Percentiles rank a stretch among this genome's conserved stretches.
phyloP scores from a whole-genome alignment of 2,329 filamentous ascomycete species.

The Talaromyces funiculosus region DNA sequence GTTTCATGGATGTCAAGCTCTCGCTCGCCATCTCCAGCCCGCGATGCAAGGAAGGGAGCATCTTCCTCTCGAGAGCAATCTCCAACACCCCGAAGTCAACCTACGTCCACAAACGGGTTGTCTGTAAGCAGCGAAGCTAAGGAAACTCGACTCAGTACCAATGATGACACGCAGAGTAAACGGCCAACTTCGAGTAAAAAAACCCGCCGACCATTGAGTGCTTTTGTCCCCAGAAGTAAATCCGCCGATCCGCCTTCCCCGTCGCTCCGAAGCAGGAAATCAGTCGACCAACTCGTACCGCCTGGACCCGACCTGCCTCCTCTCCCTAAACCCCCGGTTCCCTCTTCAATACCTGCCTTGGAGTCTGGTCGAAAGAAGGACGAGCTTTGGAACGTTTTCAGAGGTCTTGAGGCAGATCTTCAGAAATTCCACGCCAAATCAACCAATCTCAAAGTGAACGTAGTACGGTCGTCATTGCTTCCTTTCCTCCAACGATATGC shows the following conservation, averaged over 20 bases:
- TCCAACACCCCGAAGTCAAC: slow-evolving; percentile 16
- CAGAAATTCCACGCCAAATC: slow-evolving; percentile 72
- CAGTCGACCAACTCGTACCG: slow-evolving; percentile 36
- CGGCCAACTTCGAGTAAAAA: slow-evolving; percentile 33
- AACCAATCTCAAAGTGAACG: slow-evolving; percentile 65
- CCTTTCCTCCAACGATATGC: slow-evolving; percentile 71
- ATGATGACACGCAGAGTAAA: slow-evolving; percentile 21
- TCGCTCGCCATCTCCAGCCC: slow-evolving; percentile 12
- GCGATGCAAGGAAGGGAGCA: slow-evolving; percentile 20
- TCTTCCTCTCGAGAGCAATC: slow-evolving; percentile 26
- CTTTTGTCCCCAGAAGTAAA: slow-evolving; percentile 32
- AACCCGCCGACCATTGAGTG: slow-evolving; percentile 36
- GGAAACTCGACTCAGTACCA: slow-evolving; percentile 14
- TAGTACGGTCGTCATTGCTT: slow-evolving; percentile 65
- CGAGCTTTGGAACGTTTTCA: slow-evolving; percentile 64
- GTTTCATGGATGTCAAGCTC: slow-evolving; percentile 46
- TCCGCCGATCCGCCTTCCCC: slow-evolving; percentile 35
- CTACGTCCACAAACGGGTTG: background rate
- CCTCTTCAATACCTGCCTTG: slow-evolving; percentile 42
- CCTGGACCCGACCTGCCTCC: slow-evolving; percentile 20
- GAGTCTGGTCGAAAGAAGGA: slow-evolving; percentile 56
- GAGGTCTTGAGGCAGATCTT: slow-evolving; percentile 62
- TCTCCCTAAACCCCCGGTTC: slow-evolving; percentile 41
- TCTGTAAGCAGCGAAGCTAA: slow-evolving; percentile 19
- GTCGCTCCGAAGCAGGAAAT: slow-evolving; percentile 38